phyloP scores from a whole-genome alignment of 352 stramenopile genomes.

The Pythium phragmiticola region DNA sequence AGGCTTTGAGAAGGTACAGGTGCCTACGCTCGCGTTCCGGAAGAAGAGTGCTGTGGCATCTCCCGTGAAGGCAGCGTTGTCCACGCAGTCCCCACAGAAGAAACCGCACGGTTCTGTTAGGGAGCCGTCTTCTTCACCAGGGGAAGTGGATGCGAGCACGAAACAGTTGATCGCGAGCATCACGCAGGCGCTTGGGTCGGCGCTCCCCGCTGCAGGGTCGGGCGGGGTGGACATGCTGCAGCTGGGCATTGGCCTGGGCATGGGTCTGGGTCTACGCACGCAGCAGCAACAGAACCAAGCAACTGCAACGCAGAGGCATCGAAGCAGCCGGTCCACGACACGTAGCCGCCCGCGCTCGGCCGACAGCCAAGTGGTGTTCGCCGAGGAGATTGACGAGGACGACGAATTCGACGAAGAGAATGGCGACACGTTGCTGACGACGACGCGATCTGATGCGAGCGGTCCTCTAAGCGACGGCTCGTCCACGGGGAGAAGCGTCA shows the following conservation, averaged over 20 bases:
- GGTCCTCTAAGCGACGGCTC: constrained; percentile 16
- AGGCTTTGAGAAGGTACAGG: constrained; percentile 48
- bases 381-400: constrained; percentile 12
- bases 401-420: constrained; percentile 20
- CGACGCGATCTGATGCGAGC: constrained; percentile 18
- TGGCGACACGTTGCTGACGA: constrained; percentile 30
- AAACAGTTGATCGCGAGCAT: constrained; percentile 77
- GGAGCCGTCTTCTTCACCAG: not conserved
- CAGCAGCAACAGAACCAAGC: constrained; percentile 26
- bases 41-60: constrained; percentile 5
- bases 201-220: constrained; percentile 29
- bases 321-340: not conserved
- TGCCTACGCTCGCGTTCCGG: constrained; percentile 52
- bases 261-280: constrained; percentile 84
- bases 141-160: constrained; percentile 41
- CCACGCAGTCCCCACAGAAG: constrained; percentile 12
- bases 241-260: constrained; percentile 83
- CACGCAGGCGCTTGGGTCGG: constrained; percentile 62
- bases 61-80: not conserved
- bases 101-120: not conserved
- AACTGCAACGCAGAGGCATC: not conserved
- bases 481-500: constrained; percentile 32
- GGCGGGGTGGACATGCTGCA: constrained; percentile 64
- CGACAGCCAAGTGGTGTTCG: constrained; percentile 21
- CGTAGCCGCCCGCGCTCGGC: constrained; percentile 19